Evolutionary conservation across 2,329 filamentous ascomycete genomes (phyloP), one percentile per base, ranked within the genome.

Genomic region (Macroventuria anomochaeta): DNA sequence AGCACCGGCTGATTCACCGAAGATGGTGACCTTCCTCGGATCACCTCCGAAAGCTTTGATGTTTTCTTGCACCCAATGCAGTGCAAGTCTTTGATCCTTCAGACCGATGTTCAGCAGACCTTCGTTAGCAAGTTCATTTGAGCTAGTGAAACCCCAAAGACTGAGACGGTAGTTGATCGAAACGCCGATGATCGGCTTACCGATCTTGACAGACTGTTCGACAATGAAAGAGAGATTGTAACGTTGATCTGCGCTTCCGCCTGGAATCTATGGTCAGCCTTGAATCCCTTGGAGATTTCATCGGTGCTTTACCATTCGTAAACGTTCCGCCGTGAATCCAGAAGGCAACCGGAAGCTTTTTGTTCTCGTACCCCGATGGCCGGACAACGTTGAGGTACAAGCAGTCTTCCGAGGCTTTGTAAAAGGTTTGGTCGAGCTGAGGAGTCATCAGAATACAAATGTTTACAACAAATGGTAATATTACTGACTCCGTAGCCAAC

Each of bases 11-110:
- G 64, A 67, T 44, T 69, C 59, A 3, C 65, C 68, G 37, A 69
- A 69, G 5, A 84, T 74, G 0, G 81, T 84, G 26, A 84, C 80
- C 25, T 79, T 77, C 7, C 61, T 57, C 0, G 70, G 57, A 65
- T 83, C 74, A 3, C 81, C 81, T 0, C 79, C 78, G 42, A 84
- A 82, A 0, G 74, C 67, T 2, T 58, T 57, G 37, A 82, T 78
- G 51, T 81, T 79, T 25, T 77, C 74, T 42, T 76, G 72, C 3
- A 80, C 81, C 82, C 82, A 84, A 58, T 83, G 79, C 2, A 84
- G 67, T 1, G 80, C 82, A 3, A 77, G 58, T 17, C 81, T 71
- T 55, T 83, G 81, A 50, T 84, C 82, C 73, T 80, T 81, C 59
- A 83, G 80, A 1, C 81, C 82, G 29, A 79, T 72, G 49, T 84